These are phyloP conservation scores for Suillus ampliporus DNA, from an alignment of 768 basidiomycete species.

Conservation along the genomic window DNA sequence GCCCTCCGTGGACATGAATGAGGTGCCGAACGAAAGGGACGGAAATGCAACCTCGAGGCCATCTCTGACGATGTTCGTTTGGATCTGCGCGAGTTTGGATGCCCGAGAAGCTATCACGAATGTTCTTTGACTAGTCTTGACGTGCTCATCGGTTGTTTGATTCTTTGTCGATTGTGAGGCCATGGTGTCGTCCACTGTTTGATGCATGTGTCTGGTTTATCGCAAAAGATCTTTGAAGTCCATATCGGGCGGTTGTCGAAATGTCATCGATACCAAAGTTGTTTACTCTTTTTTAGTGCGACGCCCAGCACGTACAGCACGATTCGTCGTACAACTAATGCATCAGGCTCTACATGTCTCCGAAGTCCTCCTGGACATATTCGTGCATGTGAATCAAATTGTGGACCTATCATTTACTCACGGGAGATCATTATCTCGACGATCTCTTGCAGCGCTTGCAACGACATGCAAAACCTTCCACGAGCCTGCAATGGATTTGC, in stretches of 20 bases:
- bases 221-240: no score
- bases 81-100: slow-evolving; percentile 88
- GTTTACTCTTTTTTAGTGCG: no score
- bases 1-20: slow-evolving; percentile 73
- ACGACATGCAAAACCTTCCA: background rate
- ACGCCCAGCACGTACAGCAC: no score
- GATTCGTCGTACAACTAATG: background rate
- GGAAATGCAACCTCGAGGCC: slow-evolving; percentile 65
- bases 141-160: no score
- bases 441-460: background rate
- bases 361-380: background rate
- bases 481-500: background rate
- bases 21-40: slow-evolving; percentile 51
- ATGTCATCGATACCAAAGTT: no score
- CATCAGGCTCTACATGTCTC: background rate
- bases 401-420: background rate
- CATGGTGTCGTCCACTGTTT: no score
- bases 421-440: background rate
- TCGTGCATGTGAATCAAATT: background rate
- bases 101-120: slow-evolving; percentile 85
- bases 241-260: no score
- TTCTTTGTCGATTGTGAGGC: no score
- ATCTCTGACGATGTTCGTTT: slow-evolving; percentile 83
- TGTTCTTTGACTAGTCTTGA: no score
- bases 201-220: no score